These are phyloP conservation scores for Naganishia onofrii DNA, from an alignment of 768 basidiomycete species.

Conservation along the genomic window DNA sequence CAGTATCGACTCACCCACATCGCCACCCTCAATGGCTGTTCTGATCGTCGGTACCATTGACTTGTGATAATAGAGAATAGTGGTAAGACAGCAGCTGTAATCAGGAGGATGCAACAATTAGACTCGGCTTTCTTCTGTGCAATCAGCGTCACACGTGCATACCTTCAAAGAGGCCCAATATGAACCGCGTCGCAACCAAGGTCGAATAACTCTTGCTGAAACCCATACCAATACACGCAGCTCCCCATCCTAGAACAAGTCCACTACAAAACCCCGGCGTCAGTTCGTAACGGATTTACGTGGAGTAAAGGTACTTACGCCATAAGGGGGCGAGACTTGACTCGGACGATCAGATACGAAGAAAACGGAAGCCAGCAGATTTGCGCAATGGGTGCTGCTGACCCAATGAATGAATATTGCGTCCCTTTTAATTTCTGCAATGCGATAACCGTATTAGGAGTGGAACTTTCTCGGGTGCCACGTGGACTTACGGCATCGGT, in stretches of 20 bases:
- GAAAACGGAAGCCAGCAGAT: constrained; percentile 50
- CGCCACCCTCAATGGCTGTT: constrained; percentile 55
- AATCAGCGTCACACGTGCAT: background rate
- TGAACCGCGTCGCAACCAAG: constrained; percentile 49
- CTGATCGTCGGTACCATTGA: constrained; percentile 57
- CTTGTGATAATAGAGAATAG: constrained; percentile 52
- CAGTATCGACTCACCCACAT: constrained; percentile 48
- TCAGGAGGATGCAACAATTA: background rate
- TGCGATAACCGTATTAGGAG: too few relatives aligned
- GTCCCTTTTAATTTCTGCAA: constrained; percentile 11
- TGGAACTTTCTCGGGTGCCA: too few relatives aligned
- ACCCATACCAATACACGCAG: constrained; percentile 39
- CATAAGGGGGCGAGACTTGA: constrained; percentile 45
- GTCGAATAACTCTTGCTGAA: constrained; percentile 37
- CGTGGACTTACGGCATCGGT: constrained; percentile 30
- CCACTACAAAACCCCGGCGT: background rate
- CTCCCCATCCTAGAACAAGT: constrained; percentile 48
- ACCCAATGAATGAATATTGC: constrained; percentile 40
- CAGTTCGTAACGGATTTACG: background rate
- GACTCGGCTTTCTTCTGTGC: background rate
- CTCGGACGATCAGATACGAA: constrained; percentile 46
- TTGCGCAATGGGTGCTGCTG: constrained; percentile 46
- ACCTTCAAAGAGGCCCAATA: constrained; percentile 51
- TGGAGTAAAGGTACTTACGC: constrained; percentile 27
- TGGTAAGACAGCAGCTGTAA: constrained; percentile 45